These are phyloP conservation scores for Hypomontagnella submonticulosa DNA, from an alignment of 495 filamentous ascomycete species.

Conservation along the genomic window DNA sequence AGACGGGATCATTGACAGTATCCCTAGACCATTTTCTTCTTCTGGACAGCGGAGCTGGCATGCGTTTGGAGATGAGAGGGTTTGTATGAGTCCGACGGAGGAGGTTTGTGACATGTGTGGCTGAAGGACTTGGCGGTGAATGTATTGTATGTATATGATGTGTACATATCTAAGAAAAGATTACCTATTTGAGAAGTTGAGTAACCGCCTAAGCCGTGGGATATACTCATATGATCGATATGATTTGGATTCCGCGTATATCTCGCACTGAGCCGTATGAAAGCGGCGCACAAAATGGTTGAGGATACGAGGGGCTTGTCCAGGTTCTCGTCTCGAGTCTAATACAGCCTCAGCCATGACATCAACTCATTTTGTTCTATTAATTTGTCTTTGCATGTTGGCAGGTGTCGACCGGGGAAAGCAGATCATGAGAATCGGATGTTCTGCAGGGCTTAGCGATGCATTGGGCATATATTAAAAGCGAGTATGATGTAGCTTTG, in stretches of 20 bases:
- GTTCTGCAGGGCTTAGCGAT: conserved; percentile 41
- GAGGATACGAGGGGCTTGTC: conserved; percentile 34
- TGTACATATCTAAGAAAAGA: neutral
- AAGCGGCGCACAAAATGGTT: conserved; percentile 27
- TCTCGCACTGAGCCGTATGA: conserved; percentile 21
- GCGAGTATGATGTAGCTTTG: conserved; percentile 7
- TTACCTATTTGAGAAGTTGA: conserved; percentile 33
- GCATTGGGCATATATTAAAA: conserved; percentile 38
- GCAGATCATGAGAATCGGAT: conserved; percentile 30
- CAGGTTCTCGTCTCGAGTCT: neutral
- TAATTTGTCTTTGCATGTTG: conserved; percentile 41
- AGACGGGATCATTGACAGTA: neutral
- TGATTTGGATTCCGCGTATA: conserved; percentile 18
- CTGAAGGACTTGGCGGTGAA: conserved; percentile 34
- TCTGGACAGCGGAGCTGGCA: conserved; percentile 2
- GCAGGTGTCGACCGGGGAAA: conserved; percentile 23
- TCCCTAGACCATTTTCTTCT: conserved; percentile 1
- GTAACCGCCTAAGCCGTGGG: conserved; percentile 31
- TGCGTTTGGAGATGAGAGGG: conserved; percentile 9
- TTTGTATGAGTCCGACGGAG: conserved; percentile 9
- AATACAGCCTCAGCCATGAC: conserved; percentile 21
- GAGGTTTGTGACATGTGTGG: conserved; percentile 21
- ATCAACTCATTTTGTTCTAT: conserved; percentile 26
- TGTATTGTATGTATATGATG: neutral
- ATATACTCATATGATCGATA: conserved; percentile 3